phyloP scores from a whole-genome alignment of 2,329 filamentous ascomycete species.

The Dryadomyces quercus-mongolicae region DNA sequence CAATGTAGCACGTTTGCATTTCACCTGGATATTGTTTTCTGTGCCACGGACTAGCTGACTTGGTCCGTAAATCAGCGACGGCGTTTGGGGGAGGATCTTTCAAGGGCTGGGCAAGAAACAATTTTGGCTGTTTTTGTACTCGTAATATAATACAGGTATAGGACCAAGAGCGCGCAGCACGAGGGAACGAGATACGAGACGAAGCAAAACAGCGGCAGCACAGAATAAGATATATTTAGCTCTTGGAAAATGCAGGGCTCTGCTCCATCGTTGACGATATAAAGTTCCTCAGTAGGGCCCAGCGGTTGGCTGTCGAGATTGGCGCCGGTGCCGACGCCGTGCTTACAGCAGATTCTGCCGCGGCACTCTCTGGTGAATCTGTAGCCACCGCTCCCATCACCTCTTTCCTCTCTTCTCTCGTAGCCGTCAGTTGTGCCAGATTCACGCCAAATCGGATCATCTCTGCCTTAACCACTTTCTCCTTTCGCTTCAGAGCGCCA shows the following conservation, averaged over 20 bases:
- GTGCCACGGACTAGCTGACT: not conserved
- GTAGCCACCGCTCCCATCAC: not conserved
- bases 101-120: not conserved
- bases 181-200: not conserved
- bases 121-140: not conserved
- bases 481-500: constrained; percentile 74
- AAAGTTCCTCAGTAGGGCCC: constrained; percentile 72
- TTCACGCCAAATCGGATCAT: constrained; percentile 75
- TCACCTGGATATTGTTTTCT: not conserved
- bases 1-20: not conserved
- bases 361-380: not conserved
- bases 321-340: constrained; percentile 2
- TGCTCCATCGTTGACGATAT: constrained; percentile 84
- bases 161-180: not conserved
- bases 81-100: not conserved
- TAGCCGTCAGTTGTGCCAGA: constrained; percentile 56
- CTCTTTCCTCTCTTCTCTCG: constrained; percentile 11
- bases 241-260: constrained; percentile 57
- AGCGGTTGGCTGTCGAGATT: constrained; percentile 45
- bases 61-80: not conserved
- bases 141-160: not conserved
- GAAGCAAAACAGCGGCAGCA: not conserved
- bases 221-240: not conserved
- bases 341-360: not conserved
- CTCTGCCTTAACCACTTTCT: constrained; percentile 67